Base-by-base conservation (phyloP, 2,329 filamentous ascomycete genomes). In the Pestalotiopsis sp. region DNA sequence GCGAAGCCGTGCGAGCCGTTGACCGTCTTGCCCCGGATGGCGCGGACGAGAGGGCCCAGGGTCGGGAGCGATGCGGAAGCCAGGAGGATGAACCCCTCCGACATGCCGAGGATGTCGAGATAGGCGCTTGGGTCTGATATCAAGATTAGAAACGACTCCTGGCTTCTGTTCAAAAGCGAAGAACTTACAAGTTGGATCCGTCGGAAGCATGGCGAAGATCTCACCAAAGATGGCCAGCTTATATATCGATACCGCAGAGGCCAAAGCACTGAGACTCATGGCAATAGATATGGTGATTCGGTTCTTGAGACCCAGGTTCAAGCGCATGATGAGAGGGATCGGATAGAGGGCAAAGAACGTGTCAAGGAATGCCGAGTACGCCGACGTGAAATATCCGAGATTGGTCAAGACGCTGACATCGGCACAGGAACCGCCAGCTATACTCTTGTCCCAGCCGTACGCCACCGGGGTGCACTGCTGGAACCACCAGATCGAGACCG, bases 291-390 rank as follows among this genome's bases (percentile, higher is more conserved):
- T 59, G 23, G 57, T 59, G 20, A 78, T 38, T 20, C 76, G 76
- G 23, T 45, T 68, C 62, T 71, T 74, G 17, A 78, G 67, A 14
- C 74, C 74, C 75, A 78, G 76, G 61, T 77, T 77, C n/a, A 78
- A 64, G 25, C 76, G 74, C 76, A 78, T 78, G 17, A 78, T 68
- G 20, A 76, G 74, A 4, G 76, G 75, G 9, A 78, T 73, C 4
- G 76, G 76, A 59, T 77, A 78, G 7, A 78, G 69, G 9, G 76
- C 76, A 70, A 77, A 78, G 69, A 77, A 78, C 7, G 76, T 66
- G 68, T 78, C 76, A 57, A 78, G 75, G 27, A 75, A 74, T 3
- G 75, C 75, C 6, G 76, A 77, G 67, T 77, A 77, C 2, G 73
- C 69, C n/a, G 75, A 77, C 2, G 75, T 74, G 52, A 77, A 76